These are phyloP conservation scores for Aquilaria malaccensis DNA, from an alignment of 345 rosid species.

Conservation along the genomic window DNA sequence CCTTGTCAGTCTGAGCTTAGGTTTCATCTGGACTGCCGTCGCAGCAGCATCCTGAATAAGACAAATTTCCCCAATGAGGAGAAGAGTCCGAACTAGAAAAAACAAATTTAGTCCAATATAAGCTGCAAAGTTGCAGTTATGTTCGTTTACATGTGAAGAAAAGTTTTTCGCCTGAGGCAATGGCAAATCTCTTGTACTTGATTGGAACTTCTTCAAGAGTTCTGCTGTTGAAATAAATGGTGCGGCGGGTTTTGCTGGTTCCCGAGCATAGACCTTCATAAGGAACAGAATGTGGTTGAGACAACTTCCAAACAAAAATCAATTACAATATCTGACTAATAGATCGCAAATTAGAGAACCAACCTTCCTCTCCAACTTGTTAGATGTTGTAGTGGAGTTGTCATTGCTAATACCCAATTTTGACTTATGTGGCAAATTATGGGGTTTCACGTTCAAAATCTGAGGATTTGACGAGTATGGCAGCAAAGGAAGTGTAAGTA, in stretches of 20 bases:
- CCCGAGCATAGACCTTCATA: constrained; percentile 52
- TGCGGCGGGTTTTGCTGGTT: constrained; percentile 35
- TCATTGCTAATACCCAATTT: constrained; percentile 51
- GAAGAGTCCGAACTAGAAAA: neutral
- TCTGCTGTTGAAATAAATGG: constrained; percentile 78
- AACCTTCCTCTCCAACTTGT: constrained; percentile 80
- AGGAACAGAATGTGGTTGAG: neutral
- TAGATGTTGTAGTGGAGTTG: constrained; percentile 34
- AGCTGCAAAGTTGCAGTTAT: neutral
- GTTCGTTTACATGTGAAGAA: constrained; percentile 32
- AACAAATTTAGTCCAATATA: neutral
- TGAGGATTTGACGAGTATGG: constrained; percentile 21
- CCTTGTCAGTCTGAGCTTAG: constrained; percentile 74
- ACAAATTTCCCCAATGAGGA: constrained; percentile 4
- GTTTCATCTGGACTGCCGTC: constrained; percentile 36
- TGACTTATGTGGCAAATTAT: constrained; percentile 71
- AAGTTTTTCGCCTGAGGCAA: constrained; percentile 33
- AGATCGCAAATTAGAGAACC: constrained; percentile 8
- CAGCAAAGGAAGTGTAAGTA: neutral
- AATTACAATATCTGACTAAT: neutral
- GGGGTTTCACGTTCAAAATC: constrained; percentile 78
- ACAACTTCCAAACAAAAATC: neutral
- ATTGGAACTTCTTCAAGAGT: constrained; percentile 79
- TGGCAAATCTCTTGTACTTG: constrained; percentile 74
- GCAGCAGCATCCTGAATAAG: constrained; percentile 19